phyloP scores from a whole-genome alignment of 441 rosid genomes.

The Populus hybrid region DNA sequence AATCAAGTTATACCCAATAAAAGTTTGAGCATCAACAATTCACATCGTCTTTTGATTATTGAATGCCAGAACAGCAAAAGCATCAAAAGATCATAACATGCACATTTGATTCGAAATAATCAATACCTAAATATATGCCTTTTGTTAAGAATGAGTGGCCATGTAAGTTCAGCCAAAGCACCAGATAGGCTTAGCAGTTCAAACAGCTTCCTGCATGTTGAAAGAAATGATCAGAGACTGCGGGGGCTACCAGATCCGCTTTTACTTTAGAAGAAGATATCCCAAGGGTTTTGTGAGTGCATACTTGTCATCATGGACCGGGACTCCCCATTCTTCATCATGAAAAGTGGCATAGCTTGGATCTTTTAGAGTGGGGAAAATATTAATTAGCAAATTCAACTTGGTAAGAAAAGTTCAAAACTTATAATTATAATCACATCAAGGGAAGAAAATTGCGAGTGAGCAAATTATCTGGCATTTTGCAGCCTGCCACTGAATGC shows the following conservation, averaged over 20 bases:
- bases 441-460: background rate
- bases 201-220: conserved; percentile 48
- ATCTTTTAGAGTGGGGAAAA: conserved; percentile 33
- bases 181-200: too few relatives aligned
- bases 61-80: conserved; percentile 13
- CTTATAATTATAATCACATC: background rate
- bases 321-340: conserved; percentile 84
- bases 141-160: conserved; percentile 55
- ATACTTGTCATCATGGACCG: conserved; percentile 59
- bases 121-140: conserved; percentile 57
- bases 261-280: background rate
- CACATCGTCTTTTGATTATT: conserved; percentile 12
- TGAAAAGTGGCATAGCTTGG: conserved; percentile 59
- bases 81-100: background rate
- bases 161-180: conserved; percentile 51
- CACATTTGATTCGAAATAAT: background rate
- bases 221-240: conserved; percentile 20
- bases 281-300: conserved; percentile 21
- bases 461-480: background rate
- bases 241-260: conserved; percentile 6
- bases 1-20: background rate
- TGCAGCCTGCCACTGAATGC: background rate
- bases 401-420: background rate
- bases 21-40: conserved; percentile 10
- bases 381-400: background rate